A percentile compares a stretch with the other conserved stretches of the same genome.
phyloP scores from a whole-genome alignment of 2,329 filamentous ascomycete species.

The Claviceps purpurea region DNA sequence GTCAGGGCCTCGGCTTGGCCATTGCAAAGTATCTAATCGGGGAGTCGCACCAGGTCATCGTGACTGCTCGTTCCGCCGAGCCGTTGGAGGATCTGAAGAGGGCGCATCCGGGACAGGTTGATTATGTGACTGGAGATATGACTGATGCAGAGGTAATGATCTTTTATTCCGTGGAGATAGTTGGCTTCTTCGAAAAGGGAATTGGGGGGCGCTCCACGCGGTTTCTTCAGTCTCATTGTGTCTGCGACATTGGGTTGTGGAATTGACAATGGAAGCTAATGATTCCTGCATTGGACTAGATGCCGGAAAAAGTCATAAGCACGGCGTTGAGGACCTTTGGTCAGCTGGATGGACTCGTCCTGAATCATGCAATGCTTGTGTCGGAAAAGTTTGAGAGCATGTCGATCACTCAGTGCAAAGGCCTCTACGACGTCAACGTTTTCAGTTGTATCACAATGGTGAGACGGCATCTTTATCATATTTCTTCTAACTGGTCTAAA shows the following conservation, averaged over 20 bases:
- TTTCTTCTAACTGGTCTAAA: background rate
- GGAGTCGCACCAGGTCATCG: conserved; percentile 42
- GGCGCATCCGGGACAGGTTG: conserved; percentile 39
- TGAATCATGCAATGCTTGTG: conserved; percentile 79
- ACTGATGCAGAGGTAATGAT: conserved; percentile 32
- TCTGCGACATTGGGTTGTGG: no score
- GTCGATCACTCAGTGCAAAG: conserved; percentile 61
- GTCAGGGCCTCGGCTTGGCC: conserved; percentile 48
- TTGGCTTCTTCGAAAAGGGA: no score
- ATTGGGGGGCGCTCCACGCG: no score
- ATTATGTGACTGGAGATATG: conserved; percentile 42
- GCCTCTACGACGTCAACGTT: conserved; percentile 70
- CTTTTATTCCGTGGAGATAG: background rate
- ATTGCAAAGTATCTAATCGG: conserved; percentile 37
- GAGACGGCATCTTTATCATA: background rate
- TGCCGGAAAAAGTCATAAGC: conserved; percentile 49
- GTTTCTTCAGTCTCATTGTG: no score
- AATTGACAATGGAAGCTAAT: background rate
- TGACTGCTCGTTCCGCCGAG: conserved; percentile 40
- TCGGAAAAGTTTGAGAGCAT: conserved; percentile 59
- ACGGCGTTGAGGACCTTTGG: conserved; percentile 56
- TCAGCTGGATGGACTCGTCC: conserved; percentile 63
- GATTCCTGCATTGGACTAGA: conserved; percentile 17
- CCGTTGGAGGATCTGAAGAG: conserved; percentile 36
- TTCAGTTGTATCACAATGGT: conserved; percentile 67